phyloP scores from a whole-genome alignment of 169 alveolate genomes.

The Perkinsus chesapeaki region DNA sequence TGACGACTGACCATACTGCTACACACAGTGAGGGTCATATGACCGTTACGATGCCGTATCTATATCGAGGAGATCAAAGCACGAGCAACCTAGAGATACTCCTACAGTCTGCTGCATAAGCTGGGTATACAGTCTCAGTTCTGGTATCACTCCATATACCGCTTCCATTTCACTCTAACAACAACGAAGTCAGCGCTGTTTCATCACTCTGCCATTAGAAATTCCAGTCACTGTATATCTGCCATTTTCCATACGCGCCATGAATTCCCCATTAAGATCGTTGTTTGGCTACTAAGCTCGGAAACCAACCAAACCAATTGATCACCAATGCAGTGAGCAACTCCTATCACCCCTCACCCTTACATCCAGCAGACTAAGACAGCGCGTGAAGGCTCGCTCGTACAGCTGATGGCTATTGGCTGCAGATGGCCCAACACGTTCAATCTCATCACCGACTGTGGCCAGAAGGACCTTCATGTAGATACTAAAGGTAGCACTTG shows the following conservation, averaged over 20 bases:
- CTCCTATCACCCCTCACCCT: neutral
- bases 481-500: neutral
- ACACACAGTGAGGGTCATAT: neutral
- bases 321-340: neutral
- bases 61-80: neutral
- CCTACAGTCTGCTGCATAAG: neutral
- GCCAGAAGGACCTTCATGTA: neutral
- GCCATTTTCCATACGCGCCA: no score
- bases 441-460: neutral
- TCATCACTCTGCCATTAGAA: no score
- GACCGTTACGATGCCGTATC: neutral
- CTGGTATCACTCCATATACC: neutral
- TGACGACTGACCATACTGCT: neutral
- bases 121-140: neutral
- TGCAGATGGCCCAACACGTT: neutral
- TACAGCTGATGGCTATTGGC: neutral
- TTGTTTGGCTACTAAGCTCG: no score
- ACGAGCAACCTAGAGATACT: neutral
- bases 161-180: neutral
- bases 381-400: neutral
- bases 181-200: no score
- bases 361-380: neutral
- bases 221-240: no score
- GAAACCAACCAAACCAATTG: neutral
- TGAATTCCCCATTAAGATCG: no score